A percentile compares a stretch with the other conserved stretches of the same genome.
These are phyloP conservation scores for Candida pseudoglaebosa DNA, from an alignment of 805 yeast genomes.

Conservation along the genomic window DNA sequence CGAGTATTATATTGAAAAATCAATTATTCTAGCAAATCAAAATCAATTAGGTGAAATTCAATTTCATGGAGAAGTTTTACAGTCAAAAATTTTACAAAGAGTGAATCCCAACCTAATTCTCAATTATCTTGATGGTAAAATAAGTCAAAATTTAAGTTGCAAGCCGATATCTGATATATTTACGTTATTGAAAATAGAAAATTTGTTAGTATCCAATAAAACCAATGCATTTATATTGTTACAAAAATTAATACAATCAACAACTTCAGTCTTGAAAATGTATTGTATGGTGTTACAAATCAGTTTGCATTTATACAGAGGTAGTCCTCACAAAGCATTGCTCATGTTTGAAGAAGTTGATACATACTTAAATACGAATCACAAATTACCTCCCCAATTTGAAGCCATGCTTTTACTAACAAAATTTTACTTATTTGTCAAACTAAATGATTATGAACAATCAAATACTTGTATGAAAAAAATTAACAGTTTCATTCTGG, in stretches of 20 bases:
- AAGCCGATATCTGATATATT: slow-evolving; percentile 23
- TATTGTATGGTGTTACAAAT: slow-evolving; percentile 24
- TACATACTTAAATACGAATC: slow-evolving; percentile 2
- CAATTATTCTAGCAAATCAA: slow-evolving; percentile 25
- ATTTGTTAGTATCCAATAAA: slow-evolving; percentile 23
- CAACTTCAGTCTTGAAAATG: slow-evolving; percentile 14
- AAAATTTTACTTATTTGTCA: slow-evolving; percentile 21
- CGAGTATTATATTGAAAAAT: slow-evolving; percentile 31
- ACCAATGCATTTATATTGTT: slow-evolving; percentile 20
- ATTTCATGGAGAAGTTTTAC: slow-evolving; percentile 32
- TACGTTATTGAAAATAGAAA: slow-evolving; percentile 25
- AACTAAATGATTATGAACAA: slow-evolving; percentile 19
- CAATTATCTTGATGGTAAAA: slow-evolving; percentile 26
- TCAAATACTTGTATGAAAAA: slow-evolving; percentile 20
- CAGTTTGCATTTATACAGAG: slow-evolving; percentile 26
- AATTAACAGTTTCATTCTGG: slow-evolving; percentile 19
- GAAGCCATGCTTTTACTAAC: slow-evolving; percentile 26
- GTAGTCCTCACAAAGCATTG: slow-evolving; percentile 19
- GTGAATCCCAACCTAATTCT: slow-evolving; percentile 21
- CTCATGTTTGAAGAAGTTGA: slow-evolving; percentile 15
- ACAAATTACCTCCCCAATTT: slow-evolving; percentile 25
- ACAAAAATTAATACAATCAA: slow-evolving; percentile 9
- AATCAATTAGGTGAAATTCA: slow-evolving; percentile 19
- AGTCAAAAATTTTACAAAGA: slow-evolving; percentile 32
- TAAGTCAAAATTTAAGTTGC: slow-evolving; percentile 15